Conservation (phyloP, 306 rosid genomes). For the Cajanus cajan region DNA sequence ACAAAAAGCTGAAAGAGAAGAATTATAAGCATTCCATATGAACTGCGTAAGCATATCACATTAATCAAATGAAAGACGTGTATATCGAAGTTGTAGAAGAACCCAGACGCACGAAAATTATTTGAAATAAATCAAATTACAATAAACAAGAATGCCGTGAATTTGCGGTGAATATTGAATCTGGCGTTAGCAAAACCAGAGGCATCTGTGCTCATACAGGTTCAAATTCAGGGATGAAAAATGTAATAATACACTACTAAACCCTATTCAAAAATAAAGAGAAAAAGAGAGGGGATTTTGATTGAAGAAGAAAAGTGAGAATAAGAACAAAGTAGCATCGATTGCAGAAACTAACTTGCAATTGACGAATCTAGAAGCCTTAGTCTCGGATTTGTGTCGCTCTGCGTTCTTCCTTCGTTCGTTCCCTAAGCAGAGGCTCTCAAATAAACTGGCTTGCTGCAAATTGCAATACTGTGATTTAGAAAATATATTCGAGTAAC, state of each 20-base stretch:
- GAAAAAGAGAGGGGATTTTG: background rate
- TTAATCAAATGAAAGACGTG: background rate
- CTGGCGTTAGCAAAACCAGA: background rate
- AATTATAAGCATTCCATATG: background rate
- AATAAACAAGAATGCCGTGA: background rate
- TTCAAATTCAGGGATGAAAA: background rate
- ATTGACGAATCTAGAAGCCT: background rate
- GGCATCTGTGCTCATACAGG: background rate
- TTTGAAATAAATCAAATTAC: background rate
- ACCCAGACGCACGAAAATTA: background rate
- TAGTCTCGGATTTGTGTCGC: background rate
- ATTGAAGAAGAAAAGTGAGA: background rate
- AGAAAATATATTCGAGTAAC: background rate
- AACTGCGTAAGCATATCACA: background rate
- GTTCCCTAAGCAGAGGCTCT: background rate
- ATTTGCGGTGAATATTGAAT: background rate
- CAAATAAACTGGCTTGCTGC: background rate
- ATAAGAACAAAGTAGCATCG: background rate
- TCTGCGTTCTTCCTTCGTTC: background rate
- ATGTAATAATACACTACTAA: background rate
- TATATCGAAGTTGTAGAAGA: background rate
- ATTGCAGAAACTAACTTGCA: conserved; percentile 20
- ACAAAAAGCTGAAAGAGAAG: background rate
- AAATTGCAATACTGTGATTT: background rate
- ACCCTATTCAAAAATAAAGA: conserved; percentile 4